These are phyloP conservation scores for Rhododendron ovatum DNA, from an alignment of 148 eudicot genomes.

Conservation along the genomic window DNA sequence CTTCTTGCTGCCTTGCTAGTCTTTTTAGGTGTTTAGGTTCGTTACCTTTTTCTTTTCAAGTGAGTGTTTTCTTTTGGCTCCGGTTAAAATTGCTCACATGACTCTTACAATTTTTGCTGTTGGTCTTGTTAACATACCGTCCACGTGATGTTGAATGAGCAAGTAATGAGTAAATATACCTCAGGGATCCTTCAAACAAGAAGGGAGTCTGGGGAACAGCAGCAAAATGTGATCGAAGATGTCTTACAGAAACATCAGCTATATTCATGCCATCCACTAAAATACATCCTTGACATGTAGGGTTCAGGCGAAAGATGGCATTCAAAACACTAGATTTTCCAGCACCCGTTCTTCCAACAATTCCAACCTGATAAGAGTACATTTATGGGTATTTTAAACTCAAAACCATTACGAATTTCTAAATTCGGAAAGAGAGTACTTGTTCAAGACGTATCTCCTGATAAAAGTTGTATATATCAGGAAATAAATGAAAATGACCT, in stretches of 20 bases:
- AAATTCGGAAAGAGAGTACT: neutral
- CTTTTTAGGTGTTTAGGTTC: neutral
- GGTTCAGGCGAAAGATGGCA: constrained; percentile 83
- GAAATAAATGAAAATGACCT: constrained; percentile 34
- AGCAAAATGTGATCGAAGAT: constrained; percentile 76
- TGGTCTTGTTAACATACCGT: neutral
- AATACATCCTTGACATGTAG: constrained; percentile 60
- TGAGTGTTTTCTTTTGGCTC: neutral
- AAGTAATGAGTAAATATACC: constrained; percentile 37
- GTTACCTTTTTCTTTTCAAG: neutral
- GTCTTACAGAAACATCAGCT: constrained; percentile 39
- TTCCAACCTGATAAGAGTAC: constrained; percentile 57
- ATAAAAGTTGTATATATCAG: neutral
- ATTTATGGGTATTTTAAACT: neutral
- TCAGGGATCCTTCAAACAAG: constrained; percentile 88
- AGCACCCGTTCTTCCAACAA: constrained; percentile 97
- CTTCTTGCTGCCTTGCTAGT: neutral
- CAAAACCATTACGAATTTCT: neutral
- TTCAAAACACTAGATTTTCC: constrained; percentile 95
- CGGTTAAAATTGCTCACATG: neutral
- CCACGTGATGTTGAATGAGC: neutral
- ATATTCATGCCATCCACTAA: constrained; percentile 68
- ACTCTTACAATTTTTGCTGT: neutral
- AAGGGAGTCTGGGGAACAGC: constrained; percentile 94
- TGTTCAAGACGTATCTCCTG: neutral